Base-by-base conservation (phyloP, 2,329 filamentous ascomycete species). In the Fusarium secorum region DNA sequence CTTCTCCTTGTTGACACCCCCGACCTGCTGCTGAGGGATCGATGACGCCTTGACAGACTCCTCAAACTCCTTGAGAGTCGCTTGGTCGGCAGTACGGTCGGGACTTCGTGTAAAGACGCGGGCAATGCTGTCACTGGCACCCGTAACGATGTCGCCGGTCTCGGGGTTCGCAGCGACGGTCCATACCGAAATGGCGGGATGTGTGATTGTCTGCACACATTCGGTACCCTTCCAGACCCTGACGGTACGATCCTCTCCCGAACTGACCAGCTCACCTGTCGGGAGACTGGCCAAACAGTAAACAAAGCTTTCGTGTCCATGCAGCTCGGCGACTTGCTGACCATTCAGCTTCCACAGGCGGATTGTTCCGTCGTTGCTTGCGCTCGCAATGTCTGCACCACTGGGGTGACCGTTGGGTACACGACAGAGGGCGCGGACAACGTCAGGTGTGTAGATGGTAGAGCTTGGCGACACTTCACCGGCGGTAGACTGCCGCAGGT, bases 141-240 rank as follows among this genome's bases (percentile, higher is more conserved):
- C 96, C 5, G 93, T 93, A n/a, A 94, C 93, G 66, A 99, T 95
- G 76, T 99, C 97, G 26, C 96, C 95, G 51, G 89, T 97, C 68
- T 93, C 89, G 1, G 86, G 78, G 77, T 93, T 96, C 15, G 89
- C 92, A n/a, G 94, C 93, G 22, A 99, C 94, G 18, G 89, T 87
- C 96, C 96, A 99, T 9, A 99, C 95, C 1, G 95, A 98, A 60
- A 98, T 97, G 14, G 96, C 96, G 15, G 96, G 96, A 76, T 98
- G 94, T 2, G 95, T 98, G 71, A 99, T 98, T 41, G 95, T 98
- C 81, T 99, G 96, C 48, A 97, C 83, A 78, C 95, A 98, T 61
- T 94, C 87, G 18, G 85, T 88, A 46, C 91, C 93, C 73, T 88
- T 91, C 96, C 97, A 99, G 78, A 99, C 85, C 56, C 94, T 89